phyloP scores from a whole-genome alignment of 2,329 filamentous ascomycete genomes.

The Aphanoascus verrucosus region DNA sequence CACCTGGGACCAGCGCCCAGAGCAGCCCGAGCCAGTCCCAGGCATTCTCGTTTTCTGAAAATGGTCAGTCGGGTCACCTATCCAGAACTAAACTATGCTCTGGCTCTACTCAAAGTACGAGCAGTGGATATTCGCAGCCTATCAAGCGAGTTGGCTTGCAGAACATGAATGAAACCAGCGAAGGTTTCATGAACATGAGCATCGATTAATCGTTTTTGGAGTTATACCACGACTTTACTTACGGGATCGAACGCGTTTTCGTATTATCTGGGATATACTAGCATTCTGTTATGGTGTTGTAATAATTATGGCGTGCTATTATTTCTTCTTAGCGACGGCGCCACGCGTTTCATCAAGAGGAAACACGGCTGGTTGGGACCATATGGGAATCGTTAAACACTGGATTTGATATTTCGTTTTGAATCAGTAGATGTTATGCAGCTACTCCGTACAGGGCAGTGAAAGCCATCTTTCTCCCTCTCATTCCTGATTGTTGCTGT shows the following conservation, averaged over 20 bases:
- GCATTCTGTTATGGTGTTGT: no score
- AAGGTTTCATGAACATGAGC: constrained; percentile 92
- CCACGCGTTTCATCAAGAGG: no score
- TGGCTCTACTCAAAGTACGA: constrained; percentile 24
- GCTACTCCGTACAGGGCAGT: no score
- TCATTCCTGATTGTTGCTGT: no score
- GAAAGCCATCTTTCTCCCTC: no score
- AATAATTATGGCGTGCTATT: no score
- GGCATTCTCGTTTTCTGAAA: constrained; percentile 32
- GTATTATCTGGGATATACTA: not conserved
- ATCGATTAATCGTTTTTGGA: constrained; percentile 57
- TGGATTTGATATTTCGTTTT: no score
- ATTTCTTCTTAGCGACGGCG: no score
- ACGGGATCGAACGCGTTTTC: not conserved
- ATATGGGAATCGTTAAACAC: no score
- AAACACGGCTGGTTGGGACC: no score
- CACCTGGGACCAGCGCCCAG: constrained; percentile 79
- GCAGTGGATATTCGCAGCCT: constrained; percentile 37
- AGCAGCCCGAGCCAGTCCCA: constrained; percentile 54
- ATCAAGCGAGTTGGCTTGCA: constrained; percentile 64
- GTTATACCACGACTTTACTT: not conserved
- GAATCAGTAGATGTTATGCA: no score
- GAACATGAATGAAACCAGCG: constrained; percentile 91
- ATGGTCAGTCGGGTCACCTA: constrained; percentile 4
- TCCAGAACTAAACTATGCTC: constrained; percentile 24